These are phyloP conservation scores for Calonectria ilicicola DNA, from an alignment of 2,329 filamentous ascomycete species.

Conservation along the genomic window DNA sequence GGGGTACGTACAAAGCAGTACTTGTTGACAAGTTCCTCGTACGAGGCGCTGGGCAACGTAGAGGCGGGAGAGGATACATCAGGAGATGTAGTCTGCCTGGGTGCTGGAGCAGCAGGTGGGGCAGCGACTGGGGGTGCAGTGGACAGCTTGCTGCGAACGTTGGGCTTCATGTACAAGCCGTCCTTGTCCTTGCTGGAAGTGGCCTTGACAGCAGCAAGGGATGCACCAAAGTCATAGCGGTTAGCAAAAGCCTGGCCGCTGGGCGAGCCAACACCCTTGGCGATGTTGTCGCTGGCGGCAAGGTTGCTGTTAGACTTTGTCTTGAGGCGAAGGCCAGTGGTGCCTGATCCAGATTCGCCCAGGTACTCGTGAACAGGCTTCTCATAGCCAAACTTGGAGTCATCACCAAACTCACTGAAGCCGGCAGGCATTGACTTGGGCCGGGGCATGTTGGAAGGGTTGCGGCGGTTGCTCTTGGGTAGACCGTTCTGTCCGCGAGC, in stretches of 20 bases:
- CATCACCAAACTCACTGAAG: constrained; percentile 79
- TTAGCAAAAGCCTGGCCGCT: constrained; percentile 86
- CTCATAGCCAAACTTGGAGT: constrained; percentile 68
- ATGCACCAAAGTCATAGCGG: constrained; percentile 96
- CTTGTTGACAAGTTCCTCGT: constrained; percentile 97
- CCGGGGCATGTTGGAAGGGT: constrained; percentile 56
- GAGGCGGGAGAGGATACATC: constrained; percentile 59
- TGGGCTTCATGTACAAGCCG: constrained; percentile 67
- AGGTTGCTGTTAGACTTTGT: constrained; percentile 73
- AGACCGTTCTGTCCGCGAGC: constrained; percentile 62
- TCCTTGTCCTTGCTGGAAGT: constrained; percentile 69
- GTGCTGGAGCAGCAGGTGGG: constrained; percentile 21
- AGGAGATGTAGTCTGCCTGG: constrained; percentile 53
- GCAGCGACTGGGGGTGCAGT: constrained; percentile 34
- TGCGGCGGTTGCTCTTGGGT: constrained; percentile 75
- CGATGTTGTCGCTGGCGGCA: constrained; percentile 72
- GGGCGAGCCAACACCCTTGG: constrained; percentile 63
- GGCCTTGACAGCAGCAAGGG: constrained; percentile 84
- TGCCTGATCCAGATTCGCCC: constrained; percentile 69
- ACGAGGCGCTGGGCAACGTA: constrained; percentile 84
- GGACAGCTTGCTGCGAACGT: constrained; percentile 47
- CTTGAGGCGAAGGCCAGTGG: constrained; percentile 76
- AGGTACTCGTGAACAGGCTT: constrained; percentile 72
- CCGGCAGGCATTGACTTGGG: constrained; percentile 68
- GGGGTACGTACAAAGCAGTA: constrained; percentile 98